Conservation (phyloP, 2,329 filamentous ascomycete species). For the Xylariaceae sp. region DNA sequence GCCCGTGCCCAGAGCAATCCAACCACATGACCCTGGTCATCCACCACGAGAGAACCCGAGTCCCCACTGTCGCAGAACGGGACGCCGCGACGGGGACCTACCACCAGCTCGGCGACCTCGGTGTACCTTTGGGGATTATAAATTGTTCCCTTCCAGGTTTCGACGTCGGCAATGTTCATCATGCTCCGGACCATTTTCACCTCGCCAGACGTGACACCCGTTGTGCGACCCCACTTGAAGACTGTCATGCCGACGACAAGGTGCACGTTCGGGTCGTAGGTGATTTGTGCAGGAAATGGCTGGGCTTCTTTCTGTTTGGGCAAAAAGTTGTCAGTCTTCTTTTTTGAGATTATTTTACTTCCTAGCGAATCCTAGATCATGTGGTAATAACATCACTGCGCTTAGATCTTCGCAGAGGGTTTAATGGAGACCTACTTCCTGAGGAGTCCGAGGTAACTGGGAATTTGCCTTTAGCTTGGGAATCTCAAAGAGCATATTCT, state of each 20-base stretch:
- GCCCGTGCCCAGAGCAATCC: conserved; percentile 6
- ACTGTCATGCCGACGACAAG: conserved; percentile 5
- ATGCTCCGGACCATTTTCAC: conserved; percentile 7
- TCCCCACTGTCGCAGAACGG: conserved; percentile 9
- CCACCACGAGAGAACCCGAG: conserved; percentile 10
- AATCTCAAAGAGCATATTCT: too few relatives aligned
- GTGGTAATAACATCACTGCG: conserved; percentile 10
- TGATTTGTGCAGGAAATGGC: conserved; percentile 9
- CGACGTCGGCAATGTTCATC: conserved; percentile 3
- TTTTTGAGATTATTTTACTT: conserved; percentile 7
- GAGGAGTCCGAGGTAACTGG: conserved; percentile 1
- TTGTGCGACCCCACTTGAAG: conserved; percentile 13
- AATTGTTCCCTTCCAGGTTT: conserved; percentile 11
- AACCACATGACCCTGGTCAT: conserved; percentile 9
- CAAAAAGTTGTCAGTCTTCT: conserved; percentile 4
- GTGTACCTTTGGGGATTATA: conserved; percentile 6
- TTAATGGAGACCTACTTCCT: conserved; percentile 1
- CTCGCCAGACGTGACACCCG: conserved; percentile 9
- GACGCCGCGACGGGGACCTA: conserved; percentile 11
- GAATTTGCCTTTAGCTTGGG: too few relatives aligned
- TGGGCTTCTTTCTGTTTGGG: conserved; percentile 7
- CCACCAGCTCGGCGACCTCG: conserved; percentile 7
- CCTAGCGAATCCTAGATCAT: conserved; percentile 9
- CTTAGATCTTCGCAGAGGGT: too few relatives aligned
- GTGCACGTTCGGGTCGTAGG: conserved; percentile 12